phyloP scores from a whole-genome alignment of 257 asterid genomes.

The Capsicum baccatum region DNA sequence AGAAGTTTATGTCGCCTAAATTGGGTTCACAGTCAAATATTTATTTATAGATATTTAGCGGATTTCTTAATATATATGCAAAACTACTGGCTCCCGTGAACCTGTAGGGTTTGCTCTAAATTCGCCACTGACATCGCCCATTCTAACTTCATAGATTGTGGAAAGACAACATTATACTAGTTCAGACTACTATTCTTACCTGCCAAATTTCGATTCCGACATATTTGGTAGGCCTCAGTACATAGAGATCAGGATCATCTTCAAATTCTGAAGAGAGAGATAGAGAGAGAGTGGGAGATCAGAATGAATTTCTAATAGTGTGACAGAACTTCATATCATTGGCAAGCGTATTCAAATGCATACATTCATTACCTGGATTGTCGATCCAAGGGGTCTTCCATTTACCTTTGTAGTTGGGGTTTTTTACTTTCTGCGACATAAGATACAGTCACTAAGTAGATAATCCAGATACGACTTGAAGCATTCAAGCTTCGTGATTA shows the following conservation, averaged over 20 bases:
- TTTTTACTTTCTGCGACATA: constrained; percentile 36
- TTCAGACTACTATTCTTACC: constrained; percentile 25
- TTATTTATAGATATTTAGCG: not conserved
- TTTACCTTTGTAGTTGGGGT: constrained; percentile 44
- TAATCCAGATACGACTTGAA: constrained; percentile 7
- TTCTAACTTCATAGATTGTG: constrained; percentile 10
- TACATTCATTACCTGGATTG: constrained; percentile 39
- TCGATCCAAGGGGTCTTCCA: constrained; percentile 45
- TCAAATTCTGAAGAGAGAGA: constrained; percentile 36
- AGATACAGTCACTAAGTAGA: constrained; percentile 10
- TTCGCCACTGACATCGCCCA: not conserved
- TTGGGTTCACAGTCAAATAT: not conserved
- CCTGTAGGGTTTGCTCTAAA: not conserved
- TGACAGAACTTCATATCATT: not conserved
- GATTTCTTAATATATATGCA: not conserved
- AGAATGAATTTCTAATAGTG: not conserved
- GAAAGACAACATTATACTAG: constrained; percentile 16
- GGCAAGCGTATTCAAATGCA: not conserved
- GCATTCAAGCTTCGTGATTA: constrained; percentile 16
- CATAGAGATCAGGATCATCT: constrained; percentile 46
- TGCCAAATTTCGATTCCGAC: constrained; percentile 46
- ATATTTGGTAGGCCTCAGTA: constrained; percentile 35
- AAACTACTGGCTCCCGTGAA: not conserved
- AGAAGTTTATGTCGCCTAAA: not conserved
- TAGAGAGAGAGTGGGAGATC: constrained; percentile 26